Conservation (phyloP, 1,284 basidiomycete species). For the Butyriboletus appendiculatus region DNA sequence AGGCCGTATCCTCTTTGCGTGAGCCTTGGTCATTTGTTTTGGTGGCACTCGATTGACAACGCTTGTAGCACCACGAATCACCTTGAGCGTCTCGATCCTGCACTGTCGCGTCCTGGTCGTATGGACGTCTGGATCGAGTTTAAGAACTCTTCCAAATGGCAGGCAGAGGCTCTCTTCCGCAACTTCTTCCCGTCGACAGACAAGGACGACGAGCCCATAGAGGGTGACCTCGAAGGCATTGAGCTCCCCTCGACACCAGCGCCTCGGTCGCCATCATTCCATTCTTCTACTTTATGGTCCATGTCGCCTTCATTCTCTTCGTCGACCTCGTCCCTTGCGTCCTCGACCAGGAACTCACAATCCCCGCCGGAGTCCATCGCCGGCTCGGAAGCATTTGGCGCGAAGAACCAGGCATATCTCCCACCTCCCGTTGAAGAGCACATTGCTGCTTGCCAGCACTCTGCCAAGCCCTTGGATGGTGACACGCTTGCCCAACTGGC, state of each 20-base stretch:
- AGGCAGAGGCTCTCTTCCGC: constrained; percentile 79
- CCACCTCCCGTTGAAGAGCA: constrained; percentile 65
- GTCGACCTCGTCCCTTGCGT: constrained; percentile 36
- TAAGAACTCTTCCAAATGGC: constrained; percentile 79
- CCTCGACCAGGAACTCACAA: constrained; percentile 28
- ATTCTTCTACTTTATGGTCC: constrained; percentile 39
- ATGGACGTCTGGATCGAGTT: constrained; percentile 92
- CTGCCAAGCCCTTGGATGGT: constrained; percentile 62
- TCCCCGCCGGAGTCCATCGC: constrained; percentile 29
- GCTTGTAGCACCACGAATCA: constrained; percentile 73
- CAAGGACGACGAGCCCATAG: constrained; percentile 43
- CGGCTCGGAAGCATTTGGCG: constrained; percentile 45
- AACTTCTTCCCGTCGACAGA: constrained; percentile 83
- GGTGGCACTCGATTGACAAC: not conserved
- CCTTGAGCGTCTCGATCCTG: constrained; percentile 80
- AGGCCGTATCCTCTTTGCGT: constrained; percentile 82
- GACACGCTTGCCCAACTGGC: constrained; percentile 63
- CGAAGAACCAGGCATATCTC: constrained; percentile 60
- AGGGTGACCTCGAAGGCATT: constrained; percentile 51
- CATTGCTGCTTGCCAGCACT: constrained; percentile 56
- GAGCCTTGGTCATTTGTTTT: constrained; percentile 32
- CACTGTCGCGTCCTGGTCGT: constrained; percentile 81
- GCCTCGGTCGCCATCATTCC: constrained; percentile 32
- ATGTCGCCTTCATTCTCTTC: constrained; percentile 39
- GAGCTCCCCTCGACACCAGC: constrained; percentile 45